phyloP scores from a whole-genome alignment of 2,329 filamentous ascomycete genomes.

The Zasmidium angulare region DNA sequence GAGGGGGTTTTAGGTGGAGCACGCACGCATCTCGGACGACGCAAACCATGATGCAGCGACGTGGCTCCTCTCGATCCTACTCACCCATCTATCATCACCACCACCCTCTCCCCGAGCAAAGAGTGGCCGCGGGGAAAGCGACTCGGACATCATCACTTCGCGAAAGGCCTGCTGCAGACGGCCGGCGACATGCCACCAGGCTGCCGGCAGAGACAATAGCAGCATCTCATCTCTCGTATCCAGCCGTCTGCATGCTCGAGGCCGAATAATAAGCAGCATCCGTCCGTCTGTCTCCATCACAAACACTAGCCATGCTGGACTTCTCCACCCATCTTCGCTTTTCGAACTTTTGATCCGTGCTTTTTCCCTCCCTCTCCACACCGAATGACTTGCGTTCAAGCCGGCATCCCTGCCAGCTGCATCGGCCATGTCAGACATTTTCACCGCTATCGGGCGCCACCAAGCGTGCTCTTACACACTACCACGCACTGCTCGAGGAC shows the following conservation, averaged over 20 bases:
- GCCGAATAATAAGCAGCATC: background rate
- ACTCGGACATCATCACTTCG: background rate
- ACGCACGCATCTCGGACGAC: background rate
- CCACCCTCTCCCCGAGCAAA: background rate
- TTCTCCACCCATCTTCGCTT: background rate
- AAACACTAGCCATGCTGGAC: background rate
- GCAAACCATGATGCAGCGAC: background rate
- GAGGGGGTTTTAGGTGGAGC: no score
- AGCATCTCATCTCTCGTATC: background rate
- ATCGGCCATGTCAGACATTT: conserved; percentile 19
- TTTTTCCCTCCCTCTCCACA: conserved; percentile 13
- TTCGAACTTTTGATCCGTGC: conserved; percentile 29
- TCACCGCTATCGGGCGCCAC: conserved; percentile 12
- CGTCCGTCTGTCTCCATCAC: background rate
- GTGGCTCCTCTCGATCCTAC: background rate
- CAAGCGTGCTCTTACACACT: background rate
- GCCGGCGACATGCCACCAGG: background rate
- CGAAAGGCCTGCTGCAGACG: background rate
- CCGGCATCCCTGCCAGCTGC: conserved; percentile 25
- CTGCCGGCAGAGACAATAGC: background rate
- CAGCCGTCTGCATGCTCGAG: background rate
- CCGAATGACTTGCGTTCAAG: conserved; percentile 30
- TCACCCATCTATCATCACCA: background rate
- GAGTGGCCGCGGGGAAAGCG: no score
- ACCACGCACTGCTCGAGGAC: background rate